Percentiles rank a stretch among this genome's conserved stretches.
Evolutionary conservation across 176 grass and related monocot species (phyloP).

Genomic region (Urochloa ruziziensis): DNA sequence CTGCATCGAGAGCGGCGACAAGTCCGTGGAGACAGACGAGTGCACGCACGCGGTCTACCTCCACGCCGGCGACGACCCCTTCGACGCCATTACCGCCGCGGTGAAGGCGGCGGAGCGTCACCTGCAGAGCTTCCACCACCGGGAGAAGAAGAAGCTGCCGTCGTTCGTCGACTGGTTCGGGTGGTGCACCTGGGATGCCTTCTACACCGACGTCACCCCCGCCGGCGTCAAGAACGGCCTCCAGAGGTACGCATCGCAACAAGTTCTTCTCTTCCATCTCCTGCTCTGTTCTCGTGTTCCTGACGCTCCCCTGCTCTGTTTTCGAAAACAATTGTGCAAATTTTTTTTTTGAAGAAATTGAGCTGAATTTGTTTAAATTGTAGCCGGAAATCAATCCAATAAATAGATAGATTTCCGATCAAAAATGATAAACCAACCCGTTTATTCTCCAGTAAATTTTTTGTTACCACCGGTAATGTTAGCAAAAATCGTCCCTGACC

Average conservation of each 20-base stretch:
- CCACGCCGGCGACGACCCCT: slow-evolving; percentile 68
- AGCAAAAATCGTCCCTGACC: too few species aligned
- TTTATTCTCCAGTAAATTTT: too few species aligned
- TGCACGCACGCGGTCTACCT: slow-evolving; percentile 56
- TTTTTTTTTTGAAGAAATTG: too few species aligned
- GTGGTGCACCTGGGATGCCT: slow-evolving; percentile 95
- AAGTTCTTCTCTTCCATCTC: too few species aligned
- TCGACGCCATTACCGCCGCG: slow-evolving; percentile 56
- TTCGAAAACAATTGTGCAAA: too few species aligned
- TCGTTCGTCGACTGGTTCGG: slow-evolving; percentile 86
- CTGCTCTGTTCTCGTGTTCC: not conserved
- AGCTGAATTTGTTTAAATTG: too few species aligned
- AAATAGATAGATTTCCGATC: too few species aligned
- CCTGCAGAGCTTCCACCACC: slow-evolving; percentile 67
- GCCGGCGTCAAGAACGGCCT: slow-evolving; percentile 63
- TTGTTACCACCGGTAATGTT: too few species aligned
- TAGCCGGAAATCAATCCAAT: too few species aligned
- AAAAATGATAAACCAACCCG: too few species aligned
- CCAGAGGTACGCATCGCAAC: slow-evolving; percentile 29
- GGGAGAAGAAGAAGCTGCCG: slow-evolving; percentile 75
- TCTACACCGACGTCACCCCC: slow-evolving; percentile 87
- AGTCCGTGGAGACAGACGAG: slow-evolving; percentile 56
- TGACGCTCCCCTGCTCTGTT: not conserved
- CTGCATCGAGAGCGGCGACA: slow-evolving; percentile 83
- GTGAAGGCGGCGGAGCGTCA: slow-evolving; percentile 77